Conservation (phyloP, 2,329 filamentous ascomycete genomes). For the Graphilbum sp. region DNA sequence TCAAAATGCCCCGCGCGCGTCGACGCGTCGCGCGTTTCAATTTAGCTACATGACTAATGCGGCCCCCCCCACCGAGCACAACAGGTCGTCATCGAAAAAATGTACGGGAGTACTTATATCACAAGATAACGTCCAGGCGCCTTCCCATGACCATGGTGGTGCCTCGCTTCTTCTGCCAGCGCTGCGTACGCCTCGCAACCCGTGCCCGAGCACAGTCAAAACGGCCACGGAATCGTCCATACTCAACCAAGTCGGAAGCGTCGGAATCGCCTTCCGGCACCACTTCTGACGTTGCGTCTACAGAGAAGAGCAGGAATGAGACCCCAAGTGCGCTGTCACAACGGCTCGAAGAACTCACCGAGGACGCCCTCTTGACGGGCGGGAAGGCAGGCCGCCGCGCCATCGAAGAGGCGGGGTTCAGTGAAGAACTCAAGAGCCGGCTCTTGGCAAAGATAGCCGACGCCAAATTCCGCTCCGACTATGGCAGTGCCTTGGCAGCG, state of each 20-base stretch:
- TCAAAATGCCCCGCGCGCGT: too few species aligned
- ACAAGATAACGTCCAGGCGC: too few species aligned
- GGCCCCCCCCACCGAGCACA: too few species aligned
- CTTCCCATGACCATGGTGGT: background rate
- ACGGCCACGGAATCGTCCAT: background rate
- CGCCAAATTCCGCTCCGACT: conserved; percentile 34
- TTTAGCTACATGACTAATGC: too few species aligned
- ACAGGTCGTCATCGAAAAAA: too few species aligned
- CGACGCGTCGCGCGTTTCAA: too few species aligned
- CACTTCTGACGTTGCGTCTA: background rate
- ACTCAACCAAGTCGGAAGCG: background rate
- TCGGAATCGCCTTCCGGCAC: background rate
- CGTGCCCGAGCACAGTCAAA: background rate
- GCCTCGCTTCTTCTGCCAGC: conserved; percentile 1
- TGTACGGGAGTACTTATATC: too few species aligned
- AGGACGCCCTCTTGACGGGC: conserved; percentile 41
- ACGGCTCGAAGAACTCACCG: conserved; percentile 44
- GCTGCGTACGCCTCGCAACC: background rate
- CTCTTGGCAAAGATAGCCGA: conserved; percentile 40
- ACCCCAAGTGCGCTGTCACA: conserved; percentile 32
- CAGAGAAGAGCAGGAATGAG: conserved; percentile 8
- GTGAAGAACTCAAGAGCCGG: conserved; percentile 42
- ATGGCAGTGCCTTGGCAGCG: conserved; percentile 31
- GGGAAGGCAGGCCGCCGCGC: conserved; percentile 43
- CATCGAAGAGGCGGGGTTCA: conserved; percentile 46